Evolutionary conservation across 371 early-diverging fungal species (phyloP).

Genomic region (Choanephora cucurbitarum): DNA sequence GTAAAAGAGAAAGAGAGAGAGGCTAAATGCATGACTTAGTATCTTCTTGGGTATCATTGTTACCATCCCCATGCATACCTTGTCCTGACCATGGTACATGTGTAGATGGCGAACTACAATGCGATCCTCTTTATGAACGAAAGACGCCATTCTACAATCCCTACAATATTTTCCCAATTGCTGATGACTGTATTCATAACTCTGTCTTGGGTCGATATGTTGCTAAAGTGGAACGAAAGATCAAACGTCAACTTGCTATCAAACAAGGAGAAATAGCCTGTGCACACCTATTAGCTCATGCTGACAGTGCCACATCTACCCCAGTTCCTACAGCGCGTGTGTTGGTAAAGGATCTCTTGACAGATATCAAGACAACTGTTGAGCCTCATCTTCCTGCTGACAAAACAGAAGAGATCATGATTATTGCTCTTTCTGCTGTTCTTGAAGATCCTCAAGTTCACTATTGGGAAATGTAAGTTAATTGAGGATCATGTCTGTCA

Average conservation of each 20-base stretch:
- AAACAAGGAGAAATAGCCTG: constrained; percentile 22
- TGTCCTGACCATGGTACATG: constrained; percentile 28
- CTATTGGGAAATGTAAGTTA: constrained; percentile 21
- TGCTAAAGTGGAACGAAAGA: constrained; percentile 13
- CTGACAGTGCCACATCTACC: neutral
- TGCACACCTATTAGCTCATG: constrained; percentile 7
- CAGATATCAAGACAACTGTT: constrained; percentile 1
- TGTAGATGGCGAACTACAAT: constrained; percentile 14
- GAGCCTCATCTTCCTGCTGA: constrained; percentile 1
- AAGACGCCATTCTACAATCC: constrained; percentile 20
- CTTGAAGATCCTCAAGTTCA: constrained; percentile 19
- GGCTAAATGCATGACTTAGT: neutral
- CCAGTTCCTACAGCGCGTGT: neutral
- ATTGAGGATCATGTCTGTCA: neutral
- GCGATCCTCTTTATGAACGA: constrained; percentile 21
- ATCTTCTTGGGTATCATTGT: constrained; percentile 2
- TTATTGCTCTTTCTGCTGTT: constrained; percentile 12
- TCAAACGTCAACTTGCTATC: constrained; percentile 11
- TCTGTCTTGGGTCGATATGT: constrained; percentile 18
- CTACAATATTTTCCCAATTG: constrained; percentile 15
- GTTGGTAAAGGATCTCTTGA: constrained; percentile 5
- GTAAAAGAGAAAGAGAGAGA: too few relatives aligned
- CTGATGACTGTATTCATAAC: constrained; percentile 27
- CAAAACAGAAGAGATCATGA: constrained; percentile 17
- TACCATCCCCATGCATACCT: constrained; percentile 26